Base-by-base conservation (phyloP, 2,329 filamentous ascomycete genomes). In the Penicillium sp. region DNA sequence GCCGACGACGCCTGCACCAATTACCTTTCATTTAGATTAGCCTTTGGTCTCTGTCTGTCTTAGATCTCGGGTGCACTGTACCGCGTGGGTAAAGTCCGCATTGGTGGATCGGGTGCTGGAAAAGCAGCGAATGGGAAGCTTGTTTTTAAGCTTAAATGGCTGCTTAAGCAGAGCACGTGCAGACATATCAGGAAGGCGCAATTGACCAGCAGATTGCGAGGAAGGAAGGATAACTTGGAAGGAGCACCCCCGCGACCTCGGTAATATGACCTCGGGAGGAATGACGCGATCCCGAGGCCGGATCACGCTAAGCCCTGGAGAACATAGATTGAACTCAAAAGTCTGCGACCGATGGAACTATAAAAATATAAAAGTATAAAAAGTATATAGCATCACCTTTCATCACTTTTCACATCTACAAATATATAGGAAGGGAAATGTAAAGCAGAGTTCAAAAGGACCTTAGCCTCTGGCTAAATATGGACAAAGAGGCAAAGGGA, bases 1-100 rank as follows among this genome's bases (percentile, higher is more conserved):
- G 11, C 92, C 92, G 36, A 96, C 87, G 0, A 90, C 87, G 2
- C 88, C 88, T 31, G 80, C 88, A 13, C 88, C 88, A 58, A 91
- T 83, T 6, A 89, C 73, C 80, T 82, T 65, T 43, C 58, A 47
- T 55, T 48, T 13, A 21, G 46, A 51, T 29, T 52, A 58, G 49
- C 19, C 39, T 39, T 29, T 13, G 50, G 16, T 23, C 15, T 23
- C 19, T 25, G 19, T 36, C 29, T 19, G 19, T 29, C 29, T 16
- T 41, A 5, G n/a, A 33, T 15, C 27, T 19, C 11, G 13, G 34
- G 38, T 59, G 50, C 23, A 36, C 23, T 50, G 13, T 70, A 81
- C 82, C 34, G 83, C 84, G 74, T 87, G 85, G 9, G 85, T 87
- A 69, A 87, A 87, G 70, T 87, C 85, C 16, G 82, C 81, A 55